phyloP scores from a whole-genome alignment of 73 alveolate genomes.

The Paramecium sexaurelia region DNA sequence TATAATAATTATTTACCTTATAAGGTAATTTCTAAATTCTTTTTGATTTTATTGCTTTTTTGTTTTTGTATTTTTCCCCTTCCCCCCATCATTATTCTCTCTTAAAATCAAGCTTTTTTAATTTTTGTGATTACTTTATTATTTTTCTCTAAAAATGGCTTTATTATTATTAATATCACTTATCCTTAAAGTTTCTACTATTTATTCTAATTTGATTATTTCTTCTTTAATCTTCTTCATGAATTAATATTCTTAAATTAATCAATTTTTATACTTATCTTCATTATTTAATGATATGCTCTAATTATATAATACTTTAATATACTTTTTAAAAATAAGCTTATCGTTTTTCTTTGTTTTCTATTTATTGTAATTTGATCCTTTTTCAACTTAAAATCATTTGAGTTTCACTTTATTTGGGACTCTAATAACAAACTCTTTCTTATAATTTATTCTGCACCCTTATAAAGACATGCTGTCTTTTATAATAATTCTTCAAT shows the following conservation, averaged over 20 bases:
- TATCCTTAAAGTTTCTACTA: conserved; percentile 78
- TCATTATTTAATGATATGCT: conserved; percentile 77
- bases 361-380: conserved; percentile 70
- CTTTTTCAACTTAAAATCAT: conserved; percentile 76
- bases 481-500: conserved; percentile 83
- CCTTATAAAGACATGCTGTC: conserved; percentile 77
- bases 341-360: conserved; percentile 71
- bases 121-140: conserved; percentile 89
- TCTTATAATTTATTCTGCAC: conserved; percentile 82
- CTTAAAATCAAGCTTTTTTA: conserved; percentile 88
- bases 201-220: conserved; percentile 85
- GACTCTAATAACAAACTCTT: conserved; percentile 87
- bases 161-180: conserved; percentile 10
- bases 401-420: conserved; percentile 76
- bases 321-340: conserved; percentile 64
- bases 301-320: conserved; percentile 33
- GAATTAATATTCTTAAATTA: conserved; percentile 82
- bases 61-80: conserved; percentile 88
- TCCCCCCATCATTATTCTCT: conserved; percentile 85
- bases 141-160: conserved; percentile 91
- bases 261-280: conserved; percentile 90
- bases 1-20: conserved; percentile 43
- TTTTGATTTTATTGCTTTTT: conserved; percentile 91
- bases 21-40: conserved; percentile 81
- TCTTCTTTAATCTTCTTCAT: conserved; percentile 87